A percentile compares a stretch with the other conserved stretches of the same genome.
These are phyloP conservation scores for Phoma herbarum DNA, from an alignment of 2,329 filamentous ascomycete genomes.

Conservation along the genomic window DNA sequence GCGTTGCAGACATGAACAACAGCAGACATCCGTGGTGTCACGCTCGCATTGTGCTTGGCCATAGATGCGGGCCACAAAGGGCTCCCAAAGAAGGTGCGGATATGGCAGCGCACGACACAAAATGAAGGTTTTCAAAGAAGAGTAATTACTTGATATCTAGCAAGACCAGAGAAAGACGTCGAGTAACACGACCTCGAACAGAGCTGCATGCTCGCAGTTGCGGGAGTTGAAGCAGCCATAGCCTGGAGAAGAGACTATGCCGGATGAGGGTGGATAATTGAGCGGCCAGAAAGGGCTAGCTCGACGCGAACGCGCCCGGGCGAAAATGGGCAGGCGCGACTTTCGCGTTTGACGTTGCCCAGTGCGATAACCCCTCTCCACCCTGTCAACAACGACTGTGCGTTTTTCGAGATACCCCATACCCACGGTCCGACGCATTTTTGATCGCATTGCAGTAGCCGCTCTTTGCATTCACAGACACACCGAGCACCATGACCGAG, in stretches of 20 bases:
- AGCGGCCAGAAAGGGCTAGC: constrained; percentile 7
- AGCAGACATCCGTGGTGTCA: neutral
- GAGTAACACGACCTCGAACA: neutral
- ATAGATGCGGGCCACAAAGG: neutral
- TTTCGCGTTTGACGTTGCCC: constrained; percentile 19
- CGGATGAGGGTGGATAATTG: constrained; percentile 12
- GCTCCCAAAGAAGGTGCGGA: neutral
- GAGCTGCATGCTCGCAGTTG: neutral
- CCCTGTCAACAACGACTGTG: constrained; percentile 24
- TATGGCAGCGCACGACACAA: neutral
- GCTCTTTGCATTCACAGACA: neutral
- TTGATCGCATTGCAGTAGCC: neutral
- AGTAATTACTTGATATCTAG: neutral
- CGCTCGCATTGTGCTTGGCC: neutral
- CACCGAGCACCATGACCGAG: constrained; percentile 38
- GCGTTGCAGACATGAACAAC: neutral
- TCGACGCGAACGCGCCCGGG: too few species aligned
- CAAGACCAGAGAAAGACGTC: neutral
- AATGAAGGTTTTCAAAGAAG: neutral
- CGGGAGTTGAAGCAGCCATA: too few species aligned
- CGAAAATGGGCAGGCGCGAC: constrained; percentile 1
- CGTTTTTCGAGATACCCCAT: constrained; percentile 22
- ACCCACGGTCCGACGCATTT: constrained; percentile 3
- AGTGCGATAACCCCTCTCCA: constrained; percentile 20
- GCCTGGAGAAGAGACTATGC: constrained; percentile 11